Conservation (phyloP, 139 green algal species). For the Ostreobium quekettii region DNA sequence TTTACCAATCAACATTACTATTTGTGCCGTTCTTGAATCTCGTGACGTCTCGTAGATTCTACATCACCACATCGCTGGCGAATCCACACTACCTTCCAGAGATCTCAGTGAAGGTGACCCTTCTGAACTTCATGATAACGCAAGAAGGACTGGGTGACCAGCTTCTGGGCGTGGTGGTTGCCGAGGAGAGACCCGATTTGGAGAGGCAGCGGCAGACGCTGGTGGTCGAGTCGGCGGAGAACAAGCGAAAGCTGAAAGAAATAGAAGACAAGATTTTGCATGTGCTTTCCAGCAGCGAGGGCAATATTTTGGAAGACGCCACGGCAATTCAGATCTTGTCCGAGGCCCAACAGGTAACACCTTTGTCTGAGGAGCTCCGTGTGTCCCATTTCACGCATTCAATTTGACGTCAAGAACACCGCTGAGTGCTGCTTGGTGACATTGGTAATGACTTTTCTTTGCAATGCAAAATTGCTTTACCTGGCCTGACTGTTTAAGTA, state of each 20-base stretch:
- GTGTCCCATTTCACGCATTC: too few relatives aligned
- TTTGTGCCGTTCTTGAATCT: constrained; percentile 28
- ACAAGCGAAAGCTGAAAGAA: constrained; percentile 53
- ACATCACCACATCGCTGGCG: constrained; percentile 51
- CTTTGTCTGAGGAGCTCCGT: too few relatives aligned
- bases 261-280: constrained; percentile 50
- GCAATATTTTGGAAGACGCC: constrained; percentile 63
- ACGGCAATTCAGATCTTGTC: constrained; percentile 43
- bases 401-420: too few relatives aligned
- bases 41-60: constrained; percentile 38
- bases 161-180: constrained; percentile 61
- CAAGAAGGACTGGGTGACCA: constrained; percentile 59
- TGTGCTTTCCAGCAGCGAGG: constrained; percentile 32
- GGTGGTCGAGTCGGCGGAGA: constrained; percentile 42
- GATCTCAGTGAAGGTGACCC: constrained; percentile 40
- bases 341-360: constrained; percentile 34
- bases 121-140: constrained; percentile 74
- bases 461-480: too few relatives aligned
- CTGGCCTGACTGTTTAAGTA: too few relatives aligned
- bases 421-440: too few relatives aligned
- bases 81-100: constrained; percentile 47
- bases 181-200: constrained; percentile 57
- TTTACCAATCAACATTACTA: too few relatives aligned
- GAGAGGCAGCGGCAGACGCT: constrained; percentile 55
- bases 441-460: too few relatives aligned